These are phyloP conservation scores for Yamadazyma olivae DNA, from an alignment of 805 yeast genomes.

Conservation along the genomic window DNA sequence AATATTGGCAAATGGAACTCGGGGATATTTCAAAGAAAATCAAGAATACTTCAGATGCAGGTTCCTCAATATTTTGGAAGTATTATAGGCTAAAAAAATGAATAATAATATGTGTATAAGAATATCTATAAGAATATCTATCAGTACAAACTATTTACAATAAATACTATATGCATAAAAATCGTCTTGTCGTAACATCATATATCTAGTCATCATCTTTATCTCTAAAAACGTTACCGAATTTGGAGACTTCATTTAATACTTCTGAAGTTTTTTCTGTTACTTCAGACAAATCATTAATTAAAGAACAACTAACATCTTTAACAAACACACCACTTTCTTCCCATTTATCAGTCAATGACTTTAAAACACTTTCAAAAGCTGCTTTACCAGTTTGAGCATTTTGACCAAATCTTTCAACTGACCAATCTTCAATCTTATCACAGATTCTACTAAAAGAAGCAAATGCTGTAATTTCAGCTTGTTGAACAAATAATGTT, in stretches of 20 bases:
- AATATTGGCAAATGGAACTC: too few species aligned
- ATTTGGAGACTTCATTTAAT: constrained; percentile 11
- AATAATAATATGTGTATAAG: too few species aligned
- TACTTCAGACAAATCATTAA: constrained; percentile 20
- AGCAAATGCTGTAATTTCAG: constrained; percentile 85
- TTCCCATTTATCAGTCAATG: constrained; percentile 44
- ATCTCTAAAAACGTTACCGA: too few species aligned
- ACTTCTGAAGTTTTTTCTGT: constrained; percentile 11
- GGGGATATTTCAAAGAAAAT: too few species aligned
- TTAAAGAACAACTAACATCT: constrained; percentile 23
- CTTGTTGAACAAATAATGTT: constrained; percentile 76
- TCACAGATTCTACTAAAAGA: constrained; percentile 67
- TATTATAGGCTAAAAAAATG: too few species aligned
- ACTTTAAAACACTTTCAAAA: constrained; percentile 72
- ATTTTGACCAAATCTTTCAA: constrained; percentile 83
- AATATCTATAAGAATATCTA: too few species aligned
- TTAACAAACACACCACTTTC: constrained; percentile 36
- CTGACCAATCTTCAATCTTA: constrained; percentile 89
- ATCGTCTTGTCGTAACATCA: too few species aligned
- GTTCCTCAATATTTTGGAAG: too few species aligned
- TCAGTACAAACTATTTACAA: too few species aligned
- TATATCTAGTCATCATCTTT: too few species aligned
- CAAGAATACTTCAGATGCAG: too few species aligned
- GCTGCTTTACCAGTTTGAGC: constrained; percentile 81
- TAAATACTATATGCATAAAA: too few species aligned